Conservation (phyloP, 2,329 filamentous ascomycete genomes). For the Endoconidiophora polonica region DNA sequence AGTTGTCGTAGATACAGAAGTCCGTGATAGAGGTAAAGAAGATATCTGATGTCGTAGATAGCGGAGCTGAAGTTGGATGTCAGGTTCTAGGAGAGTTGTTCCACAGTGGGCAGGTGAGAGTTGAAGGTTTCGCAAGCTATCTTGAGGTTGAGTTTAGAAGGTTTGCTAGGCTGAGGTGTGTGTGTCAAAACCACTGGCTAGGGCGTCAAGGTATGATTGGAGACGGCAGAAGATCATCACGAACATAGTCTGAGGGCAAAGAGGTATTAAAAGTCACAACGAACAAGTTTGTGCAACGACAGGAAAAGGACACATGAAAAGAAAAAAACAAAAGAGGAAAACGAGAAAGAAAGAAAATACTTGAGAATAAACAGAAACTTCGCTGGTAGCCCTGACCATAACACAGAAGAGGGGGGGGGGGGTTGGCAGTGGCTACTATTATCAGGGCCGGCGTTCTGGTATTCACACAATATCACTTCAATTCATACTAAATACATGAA, state of each 20-base stretch:
- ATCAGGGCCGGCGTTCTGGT: too few relatives aligned
- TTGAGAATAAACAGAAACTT: too few relatives aligned
- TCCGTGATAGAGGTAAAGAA: too few relatives aligned
- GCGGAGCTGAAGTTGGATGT: too few relatives aligned
- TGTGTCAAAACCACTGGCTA: constrained; percentile 3
- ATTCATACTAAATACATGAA: too few relatives aligned
- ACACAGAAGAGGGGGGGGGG: neutral
- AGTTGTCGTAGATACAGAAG: too few relatives aligned
- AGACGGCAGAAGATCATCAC: constrained; percentile 10
- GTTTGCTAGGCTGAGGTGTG: neutral
- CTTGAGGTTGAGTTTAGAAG: neutral
- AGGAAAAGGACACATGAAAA: neutral
- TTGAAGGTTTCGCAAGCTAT: neutral
- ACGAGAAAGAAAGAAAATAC: neutral
- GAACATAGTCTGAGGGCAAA: neutral
- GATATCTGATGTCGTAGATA: too few relatives aligned
- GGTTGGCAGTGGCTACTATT: neutral
- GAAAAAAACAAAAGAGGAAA: neutral
- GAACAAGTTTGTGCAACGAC: neutral
- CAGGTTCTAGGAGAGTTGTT: too few relatives aligned
- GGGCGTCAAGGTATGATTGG: constrained; percentile 9
- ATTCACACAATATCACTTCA: too few relatives aligned
- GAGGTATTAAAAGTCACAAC: neutral
- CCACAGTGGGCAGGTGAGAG: neutral
- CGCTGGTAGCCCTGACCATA: neutral